Evolutionary conservation across 140 eudicot species (phyloP), one percentile per base, ranked within the genome.

Genomic region (Ambrosia hybrid): DNA sequence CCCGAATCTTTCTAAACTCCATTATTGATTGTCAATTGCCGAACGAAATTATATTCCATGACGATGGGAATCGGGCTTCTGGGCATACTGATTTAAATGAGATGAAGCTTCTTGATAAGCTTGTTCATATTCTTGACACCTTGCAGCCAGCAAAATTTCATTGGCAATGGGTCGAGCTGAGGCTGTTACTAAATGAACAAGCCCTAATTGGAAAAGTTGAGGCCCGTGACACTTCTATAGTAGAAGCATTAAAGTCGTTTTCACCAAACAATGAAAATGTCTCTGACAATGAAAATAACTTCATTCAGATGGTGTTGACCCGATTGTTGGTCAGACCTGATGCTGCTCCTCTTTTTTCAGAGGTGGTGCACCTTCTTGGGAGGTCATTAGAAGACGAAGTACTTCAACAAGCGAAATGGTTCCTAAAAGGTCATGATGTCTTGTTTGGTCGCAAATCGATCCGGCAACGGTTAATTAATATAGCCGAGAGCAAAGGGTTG

Each of bases 121-220:
- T 95, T 57, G 97, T 91, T 1, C 88, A 87, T 77, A 84, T 89
- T 72, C 83, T 95, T 38, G 96, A 95, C 78, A 86, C 89, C 0
- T 77, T 95, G 77, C 99, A 95, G 65, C 96, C 97, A 51, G 99
- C 99, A 6, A 95, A 85, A 68, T 95, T 95, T 64, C 99, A 91
- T 71, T 95, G 99, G 99, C 99, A 95, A 65, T 95, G 99, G 97
- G 89, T 95, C 21, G 97, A 91, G 81, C 88, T 91, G 5, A 83
- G 97, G 82, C 77, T 95, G 56, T 84, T 94, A 34, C 45, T 90
- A 15, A 90, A 89, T 45, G 99, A 94, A 58, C 97, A 90, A 75
- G 91, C 92, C 46, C 73, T 95, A 1, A 76, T 86, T 73, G 97
- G 87, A 62, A 91, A 91, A 60, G 67, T 93, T 43, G 90, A 86